These are phyloP conservation scores for Silene noctiflora DNA, from an alignment of 179 eudicot species.

Conservation along the genomic window DNA sequence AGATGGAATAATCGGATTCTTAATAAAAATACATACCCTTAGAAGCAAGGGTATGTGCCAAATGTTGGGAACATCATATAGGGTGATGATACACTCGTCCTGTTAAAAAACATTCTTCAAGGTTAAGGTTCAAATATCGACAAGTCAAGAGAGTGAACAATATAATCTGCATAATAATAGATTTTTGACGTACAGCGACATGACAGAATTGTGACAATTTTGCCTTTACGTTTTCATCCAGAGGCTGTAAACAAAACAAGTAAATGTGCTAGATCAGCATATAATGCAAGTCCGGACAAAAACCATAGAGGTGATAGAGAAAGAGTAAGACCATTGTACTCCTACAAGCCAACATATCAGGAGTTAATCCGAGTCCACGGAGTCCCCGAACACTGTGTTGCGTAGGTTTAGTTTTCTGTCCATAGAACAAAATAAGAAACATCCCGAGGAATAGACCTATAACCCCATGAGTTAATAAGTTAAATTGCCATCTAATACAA, in stretches of 20 bases:
- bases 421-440: background rate
- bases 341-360: constrained; percentile 49
- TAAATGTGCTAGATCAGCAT: background rate
- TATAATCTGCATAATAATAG: background rate
- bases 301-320: background rate
- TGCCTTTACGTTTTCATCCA: constrained; percentile 66
- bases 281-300: background rate
- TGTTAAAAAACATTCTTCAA: constrained; percentile 29
- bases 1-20: background rate
- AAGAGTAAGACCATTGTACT: constrained; percentile 34
- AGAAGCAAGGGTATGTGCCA: constrained; percentile 94
- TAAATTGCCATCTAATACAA: background rate
- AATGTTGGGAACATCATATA: constrained; percentile 90
- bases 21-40: constrained; percentile 46
- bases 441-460: background rate
- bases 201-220: constrained; percentile 92
- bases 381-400: constrained; percentile 51
- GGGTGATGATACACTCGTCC: constrained; percentile 69
- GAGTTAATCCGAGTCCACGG: constrained; percentile 43
- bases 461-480: background rate
- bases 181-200: constrained; percentile 58
- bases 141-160: background rate
- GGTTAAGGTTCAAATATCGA: background rate
- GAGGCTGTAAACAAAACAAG: constrained; percentile 31
- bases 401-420: constrained; percentile 52